These are phyloP conservation scores for Lipomyces mesembrius DNA, from an alignment of 805 yeast species.

Conservation along the genomic window DNA sequence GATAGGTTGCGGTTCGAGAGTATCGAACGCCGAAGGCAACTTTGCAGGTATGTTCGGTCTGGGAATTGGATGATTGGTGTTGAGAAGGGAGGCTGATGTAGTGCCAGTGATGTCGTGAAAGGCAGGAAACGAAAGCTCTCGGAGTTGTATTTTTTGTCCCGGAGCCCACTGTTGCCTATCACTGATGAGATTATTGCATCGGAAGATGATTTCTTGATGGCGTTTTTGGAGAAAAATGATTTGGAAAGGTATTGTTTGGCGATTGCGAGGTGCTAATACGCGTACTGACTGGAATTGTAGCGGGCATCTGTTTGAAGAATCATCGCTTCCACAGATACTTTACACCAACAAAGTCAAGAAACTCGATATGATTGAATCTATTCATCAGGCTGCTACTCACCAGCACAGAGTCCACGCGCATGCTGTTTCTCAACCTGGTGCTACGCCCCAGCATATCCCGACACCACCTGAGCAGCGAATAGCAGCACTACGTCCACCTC, in stretches of 20 bases:
- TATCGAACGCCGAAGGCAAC: constrained; percentile 52
- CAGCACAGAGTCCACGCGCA: not conserved
- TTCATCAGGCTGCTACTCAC: constrained; percentile 10
- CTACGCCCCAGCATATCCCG: not conserved
- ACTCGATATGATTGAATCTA: constrained; percentile 5
- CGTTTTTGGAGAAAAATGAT: constrained; percentile 59
- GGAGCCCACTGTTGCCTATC: constrained; percentile 54
- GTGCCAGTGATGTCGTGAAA: constrained; percentile 50
- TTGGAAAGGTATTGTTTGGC: constrained; percentile 50
- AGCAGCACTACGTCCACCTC: not conserved
- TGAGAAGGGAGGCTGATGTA: not conserved
- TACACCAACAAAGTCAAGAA: constrained; percentile 20
- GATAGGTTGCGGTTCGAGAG: constrained; percentile 54
- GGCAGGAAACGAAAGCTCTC: constrained; percentile 62
- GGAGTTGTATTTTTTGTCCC: constrained; percentile 63
- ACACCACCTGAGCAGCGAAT: not conserved
- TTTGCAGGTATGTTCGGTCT: constrained; percentile 45
- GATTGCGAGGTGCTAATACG: not conserved
- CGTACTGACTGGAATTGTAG: constrained; percentile 28
- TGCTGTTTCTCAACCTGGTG: not conserved
- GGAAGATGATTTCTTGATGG: constrained; percentile 50
- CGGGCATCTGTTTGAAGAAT: constrained; percentile 42
- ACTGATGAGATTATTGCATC: constrained; percentile 49
- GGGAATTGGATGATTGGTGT: constrained; percentile 6
- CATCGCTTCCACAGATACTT: constrained; percentile 43